Evolutionary conservation across 2,329 filamentous ascomycete genomes (phyloP).

Genomic region (Aureobasidium pullulans): DNA sequence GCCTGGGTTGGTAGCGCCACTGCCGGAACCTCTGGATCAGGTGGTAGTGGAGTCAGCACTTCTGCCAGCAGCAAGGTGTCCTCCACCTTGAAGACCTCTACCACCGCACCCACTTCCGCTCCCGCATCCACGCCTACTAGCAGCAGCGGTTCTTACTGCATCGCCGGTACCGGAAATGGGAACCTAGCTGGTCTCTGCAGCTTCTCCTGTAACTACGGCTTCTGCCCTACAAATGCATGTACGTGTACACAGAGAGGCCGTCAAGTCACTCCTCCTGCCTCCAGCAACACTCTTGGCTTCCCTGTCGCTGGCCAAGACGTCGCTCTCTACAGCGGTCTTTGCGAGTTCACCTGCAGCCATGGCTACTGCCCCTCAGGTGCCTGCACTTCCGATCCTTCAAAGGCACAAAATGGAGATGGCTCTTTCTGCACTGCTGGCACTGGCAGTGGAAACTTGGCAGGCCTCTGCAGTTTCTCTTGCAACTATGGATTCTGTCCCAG

Average conservation of each 20-base stretch:
- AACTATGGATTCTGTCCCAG: slow-evolving; percentile 1
- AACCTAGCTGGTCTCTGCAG: not conserved
- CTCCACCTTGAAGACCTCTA: not conserved
- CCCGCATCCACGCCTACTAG: not conserved
- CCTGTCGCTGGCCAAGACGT: not conserved
- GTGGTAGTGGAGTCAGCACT: not conserved
- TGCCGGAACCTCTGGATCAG: not conserved
- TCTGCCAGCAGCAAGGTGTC: not conserved
- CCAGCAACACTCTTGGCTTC: not conserved
- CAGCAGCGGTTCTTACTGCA: not conserved
- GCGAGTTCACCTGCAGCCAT: not conserved
- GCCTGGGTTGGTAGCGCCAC: slow-evolving; percentile 18
- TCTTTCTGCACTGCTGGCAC: not conserved
- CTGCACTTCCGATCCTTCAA: not conserved
- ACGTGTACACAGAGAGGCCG: not conserved
- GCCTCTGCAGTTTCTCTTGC: slow-evolving; percentile 1
- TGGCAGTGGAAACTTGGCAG: not conserved
- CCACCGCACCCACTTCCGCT: not conserved
- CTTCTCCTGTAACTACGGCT: not conserved
- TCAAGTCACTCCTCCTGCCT: not conserved
- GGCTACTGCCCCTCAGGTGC: not conserved
- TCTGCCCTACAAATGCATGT: not conserved
- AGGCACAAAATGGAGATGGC: not conserved
- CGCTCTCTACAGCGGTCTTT: not conserved
- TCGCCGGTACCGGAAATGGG: not conserved